Evolutionary conservation across 2,329 filamentous ascomycete genomes (phyloP), one percentile per base, ranked within the genome.

Genomic region (Neurospora sp.): DNA sequence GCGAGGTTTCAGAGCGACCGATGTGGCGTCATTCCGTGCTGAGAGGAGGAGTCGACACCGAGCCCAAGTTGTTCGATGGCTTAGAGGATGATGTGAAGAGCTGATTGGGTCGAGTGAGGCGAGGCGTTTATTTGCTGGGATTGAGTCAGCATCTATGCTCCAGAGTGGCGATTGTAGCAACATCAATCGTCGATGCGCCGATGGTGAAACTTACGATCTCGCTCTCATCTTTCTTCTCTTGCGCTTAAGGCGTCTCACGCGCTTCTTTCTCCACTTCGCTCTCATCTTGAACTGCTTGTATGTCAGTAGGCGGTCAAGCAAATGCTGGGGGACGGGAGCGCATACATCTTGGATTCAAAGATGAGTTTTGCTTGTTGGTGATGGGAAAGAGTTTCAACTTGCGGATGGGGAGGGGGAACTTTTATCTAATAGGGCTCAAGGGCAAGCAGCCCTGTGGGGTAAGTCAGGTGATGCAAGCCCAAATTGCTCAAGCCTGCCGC

Each of bases 181-280:
- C 28, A 62, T 62, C 52, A 33, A 33, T 17, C 12, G 52, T 62
- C 52, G 52, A 57, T 57, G 52, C 23, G 52, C 23, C 52, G 12
- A 23, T 66, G 57, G 57, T 70, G 57, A 74, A 85, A 86, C 93
- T 89, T 88, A 98, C 96, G 90, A 94, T 87, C 96, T 87, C 80
- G 95, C 96, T 84, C 96, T 90, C 87, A 96, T 97, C 95, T 99
- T 99, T 93, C 96, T 96, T 88, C 96, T 93, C 94, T 99, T 99
- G 83, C 94, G 91, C 92, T 98, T 98, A 85, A 99, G 93, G 85
- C 96, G 91, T 81, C 96, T 89, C 86, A 97, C 94, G 84, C 96
- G 90, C 95, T 99, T 99, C 92, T 99, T 99, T 89, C 95, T 96
- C 96, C 96, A 98, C 89, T 98, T 98, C 83, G 93, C 94, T 96